A percentile compares a stretch with the other conserved stretches of the same genome.
Conservation (phyloP, 2,329 filamentous ascomycete genomes). For the Truncatella angustata region DNA sequence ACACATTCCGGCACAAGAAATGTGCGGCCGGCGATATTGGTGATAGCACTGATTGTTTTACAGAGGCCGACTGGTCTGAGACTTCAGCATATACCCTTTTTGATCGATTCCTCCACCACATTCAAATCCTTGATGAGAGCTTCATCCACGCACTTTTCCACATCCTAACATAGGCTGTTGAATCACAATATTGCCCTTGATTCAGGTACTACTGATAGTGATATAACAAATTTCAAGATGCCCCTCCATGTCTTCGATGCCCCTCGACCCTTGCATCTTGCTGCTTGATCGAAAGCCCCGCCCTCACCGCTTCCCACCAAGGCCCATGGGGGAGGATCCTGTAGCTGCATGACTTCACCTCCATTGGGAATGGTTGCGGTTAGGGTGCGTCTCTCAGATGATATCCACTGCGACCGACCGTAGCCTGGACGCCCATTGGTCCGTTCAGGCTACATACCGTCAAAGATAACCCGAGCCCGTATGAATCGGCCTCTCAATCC, state of each 20-base stretch:
- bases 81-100: no score
- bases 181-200: no score
- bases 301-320: slow-evolving; percentile 2
- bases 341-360: slow-evolving; percentile 2
- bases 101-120: no score
- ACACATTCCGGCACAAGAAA: neutral
- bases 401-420: neutral
- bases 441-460: neutral
- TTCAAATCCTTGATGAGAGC: no score
- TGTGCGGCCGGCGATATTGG: neutral
- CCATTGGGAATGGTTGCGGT: slow-evolving; percentile 1
- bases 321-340: slow-evolving; percentile 4
- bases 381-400: neutral
- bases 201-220: no score
- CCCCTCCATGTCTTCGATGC: neutral
- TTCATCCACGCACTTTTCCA: no score
- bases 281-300: neutral
- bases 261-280: neutral
- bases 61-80: neutral
- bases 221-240: neutral
- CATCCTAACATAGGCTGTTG: no score
- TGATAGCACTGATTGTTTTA: neutral
- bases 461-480: neutral
- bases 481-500: neutral
- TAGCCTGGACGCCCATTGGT: neutral